These are phyloP conservation scores for Tetradesmus obliquus DNA, from an alignment of 139 green algal genomes.

Conservation along the genomic window DNA sequence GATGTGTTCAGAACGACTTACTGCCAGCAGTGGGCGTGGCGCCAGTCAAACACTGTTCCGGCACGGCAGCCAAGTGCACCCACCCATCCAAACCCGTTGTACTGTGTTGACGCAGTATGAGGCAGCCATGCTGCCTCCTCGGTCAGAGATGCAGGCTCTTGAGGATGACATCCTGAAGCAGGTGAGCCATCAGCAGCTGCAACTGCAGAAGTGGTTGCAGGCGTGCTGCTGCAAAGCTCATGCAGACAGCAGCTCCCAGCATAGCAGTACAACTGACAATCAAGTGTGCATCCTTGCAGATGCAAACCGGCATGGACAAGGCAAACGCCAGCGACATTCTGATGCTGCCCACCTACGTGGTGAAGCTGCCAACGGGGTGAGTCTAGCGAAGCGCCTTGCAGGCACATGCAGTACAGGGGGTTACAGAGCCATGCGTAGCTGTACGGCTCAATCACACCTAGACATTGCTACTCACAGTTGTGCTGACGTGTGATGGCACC, in stretches of 20 bases:
- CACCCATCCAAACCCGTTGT: too few relatives aligned
- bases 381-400: not conserved
- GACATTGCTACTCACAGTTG: not conserved
- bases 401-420: not conserved
- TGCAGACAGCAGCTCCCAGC: not conserved
- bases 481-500: not conserved
- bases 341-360: slow-evolving; percentile 69
- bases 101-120: slow-evolving; percentile 20
- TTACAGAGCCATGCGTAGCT: not conserved
- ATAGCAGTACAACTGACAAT: not conserved
- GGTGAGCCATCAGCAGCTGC: slow-evolving; percentile 6
- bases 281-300: slow-evolving; percentile 37
- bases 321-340: slow-evolving; percentile 54
- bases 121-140: slow-evolving; percentile 39
- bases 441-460: not conserved
- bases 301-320: slow-evolving; percentile 47
- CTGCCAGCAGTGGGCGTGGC: not conserved
- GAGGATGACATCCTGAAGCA: slow-evolving; percentile 59
- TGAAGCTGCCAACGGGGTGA: slow-evolving; percentile 55
- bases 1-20: not conserved
- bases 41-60: not conserved
- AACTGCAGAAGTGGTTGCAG: not conserved
- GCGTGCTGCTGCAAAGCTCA: not conserved
- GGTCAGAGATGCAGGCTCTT: slow-evolving; percentile 39
- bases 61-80: not conserved